Evolutionary conservation across 441 rosid species (phyloP), one percentile per base, ranked within the genome.

Genomic region (Brassica balearica): DNA sequence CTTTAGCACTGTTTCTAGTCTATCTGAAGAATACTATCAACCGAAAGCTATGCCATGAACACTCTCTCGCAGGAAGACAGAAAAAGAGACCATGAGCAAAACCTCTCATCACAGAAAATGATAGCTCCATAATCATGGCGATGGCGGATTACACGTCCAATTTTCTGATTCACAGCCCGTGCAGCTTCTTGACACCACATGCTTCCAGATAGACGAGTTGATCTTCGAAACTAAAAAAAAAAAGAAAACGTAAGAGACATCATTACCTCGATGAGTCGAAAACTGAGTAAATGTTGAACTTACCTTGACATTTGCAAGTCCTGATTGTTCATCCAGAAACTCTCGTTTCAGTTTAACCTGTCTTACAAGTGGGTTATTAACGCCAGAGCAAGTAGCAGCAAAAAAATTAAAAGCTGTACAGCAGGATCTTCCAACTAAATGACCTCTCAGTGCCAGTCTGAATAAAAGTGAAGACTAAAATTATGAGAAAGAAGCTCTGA

Each of bases 101-200:
- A 96, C 99, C 98, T 94, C 80, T 92, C 96, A 86, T 96, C 98
- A 84, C 97, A 91, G 72, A 96, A 89, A 76, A 94, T 90, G 73
- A 96, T 90, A 38, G 97, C 97, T 69, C 99, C 99, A 85, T 90
- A 94, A 83, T 96, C 99, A 85, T 92, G 86, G 62, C 95, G 88
- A 79, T 96, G 99, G 75, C 98, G 98, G 80, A 96, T 96, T 65
- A 96, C 98, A 77, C 98, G 98, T 64, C 99, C 99, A 76, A 96
- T 88, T 72, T 97, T 96, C 83, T 96, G 99, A 85, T 96, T 96
- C 72, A 96, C 99, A 82, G 99, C 99, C 70, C 99, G 85, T 79
- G 90, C 90, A 53, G 97, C 98, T 83, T 94, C 98, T 81, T 92
- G 99, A 77, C 79, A 96, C 99, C 99, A 96, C 70, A 85, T 89